Base-by-base conservation (phyloP, 1,139 yeast genomes). In the Kodamaea ohmeri region DNA sequence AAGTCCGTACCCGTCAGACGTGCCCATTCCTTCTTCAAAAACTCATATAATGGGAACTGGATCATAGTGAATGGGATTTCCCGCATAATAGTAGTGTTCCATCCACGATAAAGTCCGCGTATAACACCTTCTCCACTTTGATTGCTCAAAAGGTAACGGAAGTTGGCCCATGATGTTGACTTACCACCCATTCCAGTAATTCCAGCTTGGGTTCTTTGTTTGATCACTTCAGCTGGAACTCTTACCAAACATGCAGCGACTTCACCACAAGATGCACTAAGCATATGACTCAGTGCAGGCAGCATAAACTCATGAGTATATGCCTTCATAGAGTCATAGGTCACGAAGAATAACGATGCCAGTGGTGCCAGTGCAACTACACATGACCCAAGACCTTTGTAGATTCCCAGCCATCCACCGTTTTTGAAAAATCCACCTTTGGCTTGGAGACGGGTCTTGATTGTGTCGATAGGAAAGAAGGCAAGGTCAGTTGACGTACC, bases 61-160 rank as follows among this genome's bases (percentile, higher is more conserved):
- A 92, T 87, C 55, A 89, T 72, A 0, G 98, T 92, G 64, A 92
- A 92, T 2, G 98, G 98, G 34, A 92, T 90, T 54, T 92, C 99
- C 44, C 99, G 72, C 78, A 90, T 72, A 30, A 92, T 82, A 0
- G 98, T 92, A 14, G 95, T 81, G 17, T 79, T 73, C 90, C 95
- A 94, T 8, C 99, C 98, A 47, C 97, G 72, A 54, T 92, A 92
- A 8, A 92, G 68, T 0, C 96, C 96, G 30, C 75, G 63, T 25
- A 86, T 51, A 1, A 81, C 65, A 3, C 96, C 96, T 60, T 87
- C 96, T 0, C 95, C 94, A 3, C 80, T 67, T 39, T 69, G 62
- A 50, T 71, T 66, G 50, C 80, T 79, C 13, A 71, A 55, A 32
- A 87, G 60, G 43, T 88, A 74, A 35, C 72, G 60, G 51, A 73